Base-by-base conservation (phyloP, 1,284 basidiomycete species). In the Rhodotorula glutinis region DNA sequence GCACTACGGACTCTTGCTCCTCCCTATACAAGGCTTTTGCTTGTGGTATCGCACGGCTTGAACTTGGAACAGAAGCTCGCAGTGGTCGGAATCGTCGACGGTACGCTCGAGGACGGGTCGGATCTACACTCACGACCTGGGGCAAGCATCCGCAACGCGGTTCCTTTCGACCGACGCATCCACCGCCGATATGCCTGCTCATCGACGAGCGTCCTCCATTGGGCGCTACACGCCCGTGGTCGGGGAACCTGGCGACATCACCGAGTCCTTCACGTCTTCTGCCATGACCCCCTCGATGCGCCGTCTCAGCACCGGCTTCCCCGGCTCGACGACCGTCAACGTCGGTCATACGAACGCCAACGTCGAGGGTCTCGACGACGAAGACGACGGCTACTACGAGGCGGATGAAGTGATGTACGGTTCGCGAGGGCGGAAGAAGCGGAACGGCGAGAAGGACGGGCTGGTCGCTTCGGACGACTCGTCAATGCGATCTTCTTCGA, bases 171-270 rank as follows among this genome's bases (percentile, higher is more conserved):
- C 9, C 17, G 14, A 44, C 43, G 14, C 17, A 16, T 4, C 14
- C 17, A 7, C 7, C 43, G 5, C 21, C 43, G 14, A 16, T 52
- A 53, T 52, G 44, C 13, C 49, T 9, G 56, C 60, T 14, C 62
- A 68, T 38, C 66, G 66, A 8, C 66, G 66, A 43, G 63, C 44
- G 27, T 68, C 66, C 2, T 62, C 59, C 19, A 60, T 63, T 1
- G 66, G 62, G 4, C 47, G 56, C 1, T 40, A 62, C 25, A 27
- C 43, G 27, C 62, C 57, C n/a, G 30, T 46, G 7, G 16, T 14
- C 17, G 56, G 53, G 54, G 43, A 17, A 16, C 29, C 29, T 7
- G 53, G 47, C 62, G 62, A 60, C 53, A 44, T 51, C 29, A 54
- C 46, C 52, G 60, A 64, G 1, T 46, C 54, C 3, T 56, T 29